Base-by-base conservation (phyloP, 2,329 filamentous ascomycete genomes). In the Emergomyces orientalis region DNA sequence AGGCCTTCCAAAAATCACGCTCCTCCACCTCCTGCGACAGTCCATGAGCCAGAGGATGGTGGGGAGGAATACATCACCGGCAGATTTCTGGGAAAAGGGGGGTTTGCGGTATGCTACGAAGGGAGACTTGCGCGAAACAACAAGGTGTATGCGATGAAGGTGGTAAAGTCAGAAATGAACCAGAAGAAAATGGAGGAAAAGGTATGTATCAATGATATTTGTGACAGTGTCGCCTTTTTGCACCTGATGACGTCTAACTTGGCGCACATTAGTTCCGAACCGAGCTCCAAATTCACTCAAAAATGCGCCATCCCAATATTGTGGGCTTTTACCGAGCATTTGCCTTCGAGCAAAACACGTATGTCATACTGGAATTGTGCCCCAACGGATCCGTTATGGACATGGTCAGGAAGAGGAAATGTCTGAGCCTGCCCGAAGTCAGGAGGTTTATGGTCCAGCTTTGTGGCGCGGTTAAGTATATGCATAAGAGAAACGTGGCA, bases 211-310 rank as follows among this genome's bases (percentile, higher is more conserved):
- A 30, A 17, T 27, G 22, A n/a, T 39, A 9, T 43, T 58, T 9
- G 37, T 56, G 6, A 37, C 8, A 37, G 3, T 25, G 49, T 11
- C 5, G 13, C 19, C 13, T 37, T 37, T n/a, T 34, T 25, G 25
- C 27, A 39, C 34, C 30, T 49, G 19, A 27, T 30, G 22, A 64
- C 70, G 49, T 64, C 59, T 57, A 41, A 25, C 37, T 34, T 37
- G 2, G 14, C 11, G 14, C 32, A 47, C 32, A n/a, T 19, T 67
- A 88, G 85, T 88, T 88, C 74, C 84, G 86, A 62, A 87, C 86
- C 1, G 94, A 99, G 76, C 84, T 99, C 7, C 93, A 97, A 76
- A 97, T 99, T 65, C 94, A 99, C 78, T 97, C 94, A 52, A 99
- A 97, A 74, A 93, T 99, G 86, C 87, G 88, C 63, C 94, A 99